phyloP scores from a whole-genome alignment of 1,284 basidiomycete species.

The Kwoniella shivajii region DNA sequence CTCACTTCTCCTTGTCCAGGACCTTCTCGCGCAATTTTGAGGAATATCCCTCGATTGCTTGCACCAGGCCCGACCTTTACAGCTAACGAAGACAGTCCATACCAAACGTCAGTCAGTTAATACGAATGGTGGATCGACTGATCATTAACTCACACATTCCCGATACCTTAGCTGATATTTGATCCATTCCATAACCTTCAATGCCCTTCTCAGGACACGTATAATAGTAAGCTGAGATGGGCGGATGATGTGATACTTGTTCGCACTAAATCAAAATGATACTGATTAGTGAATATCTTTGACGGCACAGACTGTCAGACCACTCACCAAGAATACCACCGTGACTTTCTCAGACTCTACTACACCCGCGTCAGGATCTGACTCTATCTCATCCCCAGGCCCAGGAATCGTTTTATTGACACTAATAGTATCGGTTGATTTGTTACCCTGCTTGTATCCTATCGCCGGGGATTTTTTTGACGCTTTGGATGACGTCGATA shows the following conservation, averaged over 20 bases:
- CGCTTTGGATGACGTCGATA: conserved; percentile 32
- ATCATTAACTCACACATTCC: conserved; percentile 62
- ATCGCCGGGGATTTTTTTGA: conserved; percentile 17
- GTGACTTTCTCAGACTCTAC: conserved; percentile 60
- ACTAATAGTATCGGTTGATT: conserved; percentile 11
- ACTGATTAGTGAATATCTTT: not conserved
- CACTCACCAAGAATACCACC: conserved; percentile 64
- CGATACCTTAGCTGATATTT: conserved; percentile 87
- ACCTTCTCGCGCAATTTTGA: conserved; percentile 69
- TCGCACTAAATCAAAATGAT: conserved; percentile 58
- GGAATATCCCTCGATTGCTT: conserved; percentile 84
- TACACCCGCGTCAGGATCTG: conserved; percentile 53
- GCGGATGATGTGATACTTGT: conserved; percentile 95
- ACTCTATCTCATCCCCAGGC: conserved; percentile 50
- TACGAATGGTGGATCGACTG: conserved; percentile 2
- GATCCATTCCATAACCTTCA: conserved; percentile 75
- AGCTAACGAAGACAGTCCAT: conserved; percentile 47
- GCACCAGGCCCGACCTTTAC: conserved; percentile 79
- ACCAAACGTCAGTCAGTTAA: not conserved
- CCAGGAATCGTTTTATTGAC: conserved; percentile 38
- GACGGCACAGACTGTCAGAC: not conserved
- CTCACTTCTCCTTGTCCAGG: conserved; percentile 71
- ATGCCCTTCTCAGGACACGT: conserved; percentile 71
- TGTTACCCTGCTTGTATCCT: conserved; percentile 11
- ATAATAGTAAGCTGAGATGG: conserved; percentile 86